Evolutionary conservation across 768 basidiomycete genomes (phyloP).

Genomic region (Naganishia vishniacii): DNA sequence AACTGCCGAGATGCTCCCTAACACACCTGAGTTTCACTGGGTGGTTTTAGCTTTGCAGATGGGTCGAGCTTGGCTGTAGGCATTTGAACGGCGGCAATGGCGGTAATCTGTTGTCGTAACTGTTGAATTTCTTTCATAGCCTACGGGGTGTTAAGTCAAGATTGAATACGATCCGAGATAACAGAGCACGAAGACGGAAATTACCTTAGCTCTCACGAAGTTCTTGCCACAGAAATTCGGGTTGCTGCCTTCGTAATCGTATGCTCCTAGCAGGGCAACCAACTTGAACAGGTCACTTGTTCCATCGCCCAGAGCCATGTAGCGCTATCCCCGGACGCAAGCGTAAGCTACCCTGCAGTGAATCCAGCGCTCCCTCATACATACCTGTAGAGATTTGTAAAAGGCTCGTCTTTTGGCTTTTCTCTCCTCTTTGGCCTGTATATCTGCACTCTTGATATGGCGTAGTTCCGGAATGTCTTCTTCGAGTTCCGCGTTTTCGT

Average conservation of each 20-base stretch:
- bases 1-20: conserved; percentile 20
- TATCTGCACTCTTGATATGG: conserved; percentile 47
- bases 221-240: conserved; percentile 77
- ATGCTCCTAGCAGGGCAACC: conserved; percentile 92
- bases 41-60: conserved; percentile 64
- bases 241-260: conserved; percentile 80
- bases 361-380: conserved; percentile 27
- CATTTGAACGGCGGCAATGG: conserved; percentile 75
- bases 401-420: conserved; percentile 67
- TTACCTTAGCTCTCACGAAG: conserved; percentile 82
- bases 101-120: conserved; percentile 77
- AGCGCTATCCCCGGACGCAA: conserved; percentile 53
- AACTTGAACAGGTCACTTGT: conserved; percentile 80
- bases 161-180: background rate
- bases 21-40: conserved; percentile 69
- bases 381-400: conserved; percentile 73
- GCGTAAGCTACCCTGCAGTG: background rate
- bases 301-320: conserved; percentile 70
- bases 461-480: conserved; percentile 52
- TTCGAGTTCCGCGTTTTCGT: conserved; percentile 51
- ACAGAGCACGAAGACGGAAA: conserved; percentile 26
- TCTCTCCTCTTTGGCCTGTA: conserved; percentile 52
- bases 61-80: conserved; percentile 61
- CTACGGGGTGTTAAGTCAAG: conserved; percentile 50
- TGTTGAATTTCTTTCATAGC: conserved; percentile 99